Evolutionary conservation across 768 basidiomycete genomes (phyloP).

Genomic region (Macrolepiota fuliginosa): DNA sequence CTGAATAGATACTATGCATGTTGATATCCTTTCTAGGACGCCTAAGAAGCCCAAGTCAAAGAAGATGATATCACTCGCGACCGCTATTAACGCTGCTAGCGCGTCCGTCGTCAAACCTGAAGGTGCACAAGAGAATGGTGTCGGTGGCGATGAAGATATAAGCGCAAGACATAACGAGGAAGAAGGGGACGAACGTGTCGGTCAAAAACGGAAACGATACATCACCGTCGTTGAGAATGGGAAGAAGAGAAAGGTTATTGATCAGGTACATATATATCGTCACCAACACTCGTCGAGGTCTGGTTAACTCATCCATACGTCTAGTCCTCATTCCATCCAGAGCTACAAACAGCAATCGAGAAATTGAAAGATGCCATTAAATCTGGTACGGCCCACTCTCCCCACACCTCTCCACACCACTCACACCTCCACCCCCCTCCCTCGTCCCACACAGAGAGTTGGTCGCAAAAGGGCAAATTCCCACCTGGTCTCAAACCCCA

Average conservation of each 20-base stretch:
- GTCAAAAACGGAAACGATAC: constrained; percentile 56
- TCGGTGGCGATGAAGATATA: constrained; percentile 36
- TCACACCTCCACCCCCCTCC: background rate
- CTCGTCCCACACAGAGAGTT: constrained; percentile 60
- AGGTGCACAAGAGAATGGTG: constrained; percentile 51
- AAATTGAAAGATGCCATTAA: constrained; percentile 59
- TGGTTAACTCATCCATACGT: background rate
- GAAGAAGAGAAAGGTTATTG: constrained; percentile 71
- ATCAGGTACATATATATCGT: constrained; percentile 49
- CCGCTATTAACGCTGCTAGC: constrained; percentile 15
- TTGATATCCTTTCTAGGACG: constrained; percentile 32
- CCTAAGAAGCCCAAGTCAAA: constrained; percentile 75
- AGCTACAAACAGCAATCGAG: constrained; percentile 60
- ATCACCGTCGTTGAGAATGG: constrained; percentile 51
- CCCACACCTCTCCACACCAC: background rate
- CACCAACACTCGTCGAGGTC: background rate
- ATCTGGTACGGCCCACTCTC: constrained; percentile 37
- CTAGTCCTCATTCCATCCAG: constrained; percentile 68
- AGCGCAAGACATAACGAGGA: constrained; percentile 14
- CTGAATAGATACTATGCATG: constrained; percentile 15
- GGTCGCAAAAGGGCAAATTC: constrained; percentile 87
- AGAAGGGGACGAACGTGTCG: constrained; percentile 32
- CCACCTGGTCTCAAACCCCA: constrained; percentile 75
- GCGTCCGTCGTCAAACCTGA: constrained; percentile 19
- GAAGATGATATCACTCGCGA: constrained; percentile 34